Percentiles rank a stretch among this genome's conserved stretches.
Conservation (phyloP, 2,329 filamentous ascomycete genomes). For the Colletotrichum sp. region DNA sequence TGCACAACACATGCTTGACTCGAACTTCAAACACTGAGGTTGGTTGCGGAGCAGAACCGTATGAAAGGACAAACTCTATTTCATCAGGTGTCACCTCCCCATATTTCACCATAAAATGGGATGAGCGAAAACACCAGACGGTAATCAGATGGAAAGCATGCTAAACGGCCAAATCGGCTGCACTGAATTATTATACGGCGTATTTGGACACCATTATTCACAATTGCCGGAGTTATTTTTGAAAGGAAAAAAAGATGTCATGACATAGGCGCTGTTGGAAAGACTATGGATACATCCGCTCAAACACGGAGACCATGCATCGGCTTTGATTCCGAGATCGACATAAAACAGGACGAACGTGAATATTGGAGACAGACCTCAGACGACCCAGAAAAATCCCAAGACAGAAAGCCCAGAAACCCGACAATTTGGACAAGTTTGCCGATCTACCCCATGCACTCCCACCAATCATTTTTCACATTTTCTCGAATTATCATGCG, state of each 20-base stretch:
- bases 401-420: neutral
- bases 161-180: neutral
- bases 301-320: neutral
- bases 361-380: neutral
- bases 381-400: neutral
- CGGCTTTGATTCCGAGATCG: neutral
- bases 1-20: neutral
- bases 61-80: neutral
- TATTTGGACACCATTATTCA: neutral
- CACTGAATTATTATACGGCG: fast-evolving
- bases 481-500: neutral
- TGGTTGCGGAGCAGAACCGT: neutral
- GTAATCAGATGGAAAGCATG: neutral
- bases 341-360: neutral
- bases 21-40: neutral
- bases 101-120: neutral
- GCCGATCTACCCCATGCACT: neutral
- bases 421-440: neutral
- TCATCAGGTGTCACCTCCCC: neutral
- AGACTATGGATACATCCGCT: neutral
- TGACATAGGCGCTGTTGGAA: neutral
- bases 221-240: neutral
- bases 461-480: neutral
- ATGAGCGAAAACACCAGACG: neutral
- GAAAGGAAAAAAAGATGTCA: neutral